Evolutionary conservation across 192 early-diverging fungal genomes (phyloP).

Genomic region (Rhizoclosmatium globosum): DNA sequence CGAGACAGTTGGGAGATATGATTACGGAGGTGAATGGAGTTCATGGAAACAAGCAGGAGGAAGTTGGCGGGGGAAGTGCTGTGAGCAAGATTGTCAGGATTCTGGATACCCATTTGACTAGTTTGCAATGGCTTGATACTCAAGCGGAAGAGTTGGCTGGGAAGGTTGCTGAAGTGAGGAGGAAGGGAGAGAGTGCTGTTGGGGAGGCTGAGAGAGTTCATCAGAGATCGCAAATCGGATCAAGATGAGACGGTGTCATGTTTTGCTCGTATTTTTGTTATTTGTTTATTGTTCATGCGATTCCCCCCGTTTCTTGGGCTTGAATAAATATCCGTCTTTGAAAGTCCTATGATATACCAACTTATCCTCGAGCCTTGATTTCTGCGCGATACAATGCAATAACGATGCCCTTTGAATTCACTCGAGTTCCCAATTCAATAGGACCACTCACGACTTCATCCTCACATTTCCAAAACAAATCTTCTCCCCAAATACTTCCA

Average conservation of each 20-base stretch:
- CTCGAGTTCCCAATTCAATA: constrained; percentile 48
- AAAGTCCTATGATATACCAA: no score
- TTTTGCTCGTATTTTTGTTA: neutral
- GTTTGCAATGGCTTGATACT: constrained; percentile 92
- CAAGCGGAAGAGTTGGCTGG: constrained; percentile 63
- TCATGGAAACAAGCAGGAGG: neutral
- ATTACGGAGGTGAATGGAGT: constrained; percentile 87
- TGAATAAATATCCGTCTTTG: no score
- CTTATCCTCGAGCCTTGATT: no score
- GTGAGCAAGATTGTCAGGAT: constrained; percentile 86
- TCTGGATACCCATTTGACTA: constrained; percentile 88
- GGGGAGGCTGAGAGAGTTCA: constrained; percentile 50
- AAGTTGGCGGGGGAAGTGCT: constrained; percentile 44
- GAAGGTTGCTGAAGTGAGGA: constrained; percentile 63
- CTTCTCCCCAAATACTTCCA: neutral
- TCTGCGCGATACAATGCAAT: constrained; percentile 40
- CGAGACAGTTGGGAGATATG: constrained; percentile 76
- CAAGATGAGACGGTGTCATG: neutral
- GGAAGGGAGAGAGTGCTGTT: constrained; percentile 41
- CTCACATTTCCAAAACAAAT: constrained; percentile 36
- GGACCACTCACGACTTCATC: constrained; percentile 40
- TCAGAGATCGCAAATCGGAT: neutral
- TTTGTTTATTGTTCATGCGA: neutral
- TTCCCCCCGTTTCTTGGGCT: no score
- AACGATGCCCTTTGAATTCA: constrained; percentile 47